Base-by-base conservation (phyloP, 1,284 basidiomycete species). In the Marasmius tenuissimus region DNA sequence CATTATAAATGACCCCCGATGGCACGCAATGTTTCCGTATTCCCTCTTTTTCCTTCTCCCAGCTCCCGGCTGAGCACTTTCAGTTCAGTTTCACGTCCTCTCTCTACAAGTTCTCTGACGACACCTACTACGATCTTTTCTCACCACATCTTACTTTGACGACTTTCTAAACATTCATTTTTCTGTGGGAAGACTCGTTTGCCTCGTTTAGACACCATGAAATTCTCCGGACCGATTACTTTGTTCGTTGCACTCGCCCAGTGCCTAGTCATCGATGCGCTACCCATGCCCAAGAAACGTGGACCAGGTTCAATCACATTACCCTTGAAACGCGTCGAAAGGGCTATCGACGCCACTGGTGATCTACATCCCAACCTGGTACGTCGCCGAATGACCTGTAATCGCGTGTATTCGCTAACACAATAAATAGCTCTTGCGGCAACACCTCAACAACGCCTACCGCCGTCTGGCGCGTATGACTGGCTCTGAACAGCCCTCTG, bases 391-490 rank as follows among this genome's bases (percentile, higher is more conserved):
- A 42, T n/a, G 27, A 27, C 18, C 10, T 22, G 33, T 4, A 39
- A 8, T 10, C 34, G 34, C 2, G 34, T 18, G 22, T 33, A 10
- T 50, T 2, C 14, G 34, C n/a, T 37, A 3, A 27, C n/a, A 6
- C 10, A n/a, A 6, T 45, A 4, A 45, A 27, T 34, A 92, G 90
- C 73, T 82, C 58, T 73, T 88, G 52, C 90, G 91, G 72, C 90
- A 88, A 72, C 80, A 88, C 68, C 82, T 89, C 65, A 92, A 91
- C 74, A 83, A 84, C 58, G 80, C 83, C 59, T 76, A 83, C 60
- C 83, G 80, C 62, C 87, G 91, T 59, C 78, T 86, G 59, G 88
- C 90, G 7, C 85, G 80, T 60, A 89, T 93, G 85, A 84, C 82
- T 8, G 85, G 87, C 18, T 81, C 81, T 49, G 74, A 74, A 16